phyloP scores from a whole-genome alignment of 371 early-diverging fungal species.

The Mortierella sp. region DNA sequence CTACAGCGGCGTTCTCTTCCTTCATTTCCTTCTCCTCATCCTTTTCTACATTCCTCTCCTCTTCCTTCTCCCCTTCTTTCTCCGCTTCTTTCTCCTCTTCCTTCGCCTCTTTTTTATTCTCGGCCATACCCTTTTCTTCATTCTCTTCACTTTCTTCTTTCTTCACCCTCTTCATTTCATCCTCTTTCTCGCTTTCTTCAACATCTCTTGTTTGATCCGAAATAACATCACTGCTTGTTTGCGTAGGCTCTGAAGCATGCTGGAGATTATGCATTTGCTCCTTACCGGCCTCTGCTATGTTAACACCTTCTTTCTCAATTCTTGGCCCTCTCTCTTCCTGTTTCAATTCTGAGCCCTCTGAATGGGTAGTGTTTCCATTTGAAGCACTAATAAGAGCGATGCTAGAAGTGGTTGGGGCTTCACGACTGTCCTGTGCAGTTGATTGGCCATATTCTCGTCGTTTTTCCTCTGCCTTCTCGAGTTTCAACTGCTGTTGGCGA shows the following conservation, averaged over 20 bases:
- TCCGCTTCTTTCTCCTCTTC: background rate
- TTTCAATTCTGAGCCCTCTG: background rate
- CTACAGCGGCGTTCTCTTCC: background rate
- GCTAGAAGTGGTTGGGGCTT: background rate
- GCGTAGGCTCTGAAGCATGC: background rate
- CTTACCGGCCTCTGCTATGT: background rate
- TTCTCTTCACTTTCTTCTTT: background rate
- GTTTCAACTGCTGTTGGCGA: conserved; percentile 16
- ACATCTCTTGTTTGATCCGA: background rate
- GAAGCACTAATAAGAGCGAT: background rate
- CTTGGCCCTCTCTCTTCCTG: background rate
- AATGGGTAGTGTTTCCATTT: background rate
- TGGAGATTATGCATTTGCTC: background rate
- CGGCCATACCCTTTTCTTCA: background rate
- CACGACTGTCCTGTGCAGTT: background rate
- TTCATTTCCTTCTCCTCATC: background rate
- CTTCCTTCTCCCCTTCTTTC: background rate
- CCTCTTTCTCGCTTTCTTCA: background rate
- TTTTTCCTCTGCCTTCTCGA: conserved; percentile 21
- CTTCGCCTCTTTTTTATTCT: background rate
- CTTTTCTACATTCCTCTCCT: background rate
- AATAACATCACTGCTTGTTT: background rate
- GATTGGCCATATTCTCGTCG: conserved; percentile 26
- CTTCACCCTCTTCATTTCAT: background rate
- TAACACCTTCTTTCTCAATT: background rate